Evolutionary conservation across 495 filamentous ascomycete genomes (phyloP).

Genomic region (Corynascus novoguineensis): DNA sequence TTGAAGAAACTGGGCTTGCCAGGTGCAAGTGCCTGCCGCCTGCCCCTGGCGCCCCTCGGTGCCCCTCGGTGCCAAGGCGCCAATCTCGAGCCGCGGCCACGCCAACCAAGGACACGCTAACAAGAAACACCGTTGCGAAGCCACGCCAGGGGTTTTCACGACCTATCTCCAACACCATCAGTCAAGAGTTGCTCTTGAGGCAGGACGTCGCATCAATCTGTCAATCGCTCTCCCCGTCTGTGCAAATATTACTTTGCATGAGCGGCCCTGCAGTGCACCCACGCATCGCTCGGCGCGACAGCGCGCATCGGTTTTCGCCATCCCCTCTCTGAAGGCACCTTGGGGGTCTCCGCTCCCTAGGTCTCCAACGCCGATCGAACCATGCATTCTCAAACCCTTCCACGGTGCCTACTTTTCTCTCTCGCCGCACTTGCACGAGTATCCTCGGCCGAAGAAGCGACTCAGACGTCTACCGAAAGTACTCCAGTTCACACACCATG

Average conservation of each 20-base stretch:
- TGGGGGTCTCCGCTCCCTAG: not conserved
- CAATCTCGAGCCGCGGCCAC: not conserved
- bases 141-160: not conserved
- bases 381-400: constrained; percentile 22
- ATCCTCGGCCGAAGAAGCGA: constrained; percentile 17
- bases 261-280: not conserved
- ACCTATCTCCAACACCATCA: not conserved
- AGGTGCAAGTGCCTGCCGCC: not conserved
- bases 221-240: not conserved
- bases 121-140: not conserved
- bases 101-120: not conserved
- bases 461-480: constrained; percentile 15
- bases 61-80: no score
- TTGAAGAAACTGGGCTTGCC: no score
- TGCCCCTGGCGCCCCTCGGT: no score
- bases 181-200: not conserved
- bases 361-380: not conserved
- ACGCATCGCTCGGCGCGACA: constrained; percentile 15
- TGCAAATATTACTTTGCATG: constrained; percentile 8
- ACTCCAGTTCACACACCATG: constrained; percentile 55
- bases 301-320: constrained; percentile 12
- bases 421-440: constrained; percentile 19
- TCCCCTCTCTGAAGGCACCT: not conserved
- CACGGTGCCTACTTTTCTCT: constrained; percentile 15
- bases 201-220: not conserved